Evolutionary conservation across 2,329 filamentous ascomycete genomes (phyloP).

Genomic region (Talaromyces pinophilus): DNA sequence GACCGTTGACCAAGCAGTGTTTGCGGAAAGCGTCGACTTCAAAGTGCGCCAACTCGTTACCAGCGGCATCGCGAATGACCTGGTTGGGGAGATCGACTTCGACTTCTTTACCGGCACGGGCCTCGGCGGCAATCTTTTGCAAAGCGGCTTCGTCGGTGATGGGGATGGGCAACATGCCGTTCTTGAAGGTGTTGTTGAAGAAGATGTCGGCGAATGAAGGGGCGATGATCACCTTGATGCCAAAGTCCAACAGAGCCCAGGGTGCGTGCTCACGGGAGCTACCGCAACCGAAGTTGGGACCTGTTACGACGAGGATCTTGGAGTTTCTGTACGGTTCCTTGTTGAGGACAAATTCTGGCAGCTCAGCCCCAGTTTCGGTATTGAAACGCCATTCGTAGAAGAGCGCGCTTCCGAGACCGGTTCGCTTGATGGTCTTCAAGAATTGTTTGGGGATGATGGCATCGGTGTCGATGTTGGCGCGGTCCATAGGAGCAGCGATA

Average conservation of each 20-base stretch:
- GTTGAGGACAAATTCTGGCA: constrained; percentile 85
- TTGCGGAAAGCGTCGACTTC: constrained; percentile 92
- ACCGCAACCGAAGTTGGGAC: constrained; percentile 93
- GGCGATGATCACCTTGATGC: constrained; percentile 90
- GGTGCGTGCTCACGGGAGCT: constrained; percentile 92
- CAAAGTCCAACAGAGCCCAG: constrained; percentile 95
- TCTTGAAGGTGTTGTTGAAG: constrained; percentile 99
- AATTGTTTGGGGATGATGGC: constrained; percentile 99
- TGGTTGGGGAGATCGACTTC: constrained; percentile 89
- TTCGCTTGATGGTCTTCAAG: constrained; percentile 98
- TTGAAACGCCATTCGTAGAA: constrained; percentile 85
- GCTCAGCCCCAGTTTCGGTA: constrained; percentile 66
- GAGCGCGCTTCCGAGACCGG: constrained; percentile 81
- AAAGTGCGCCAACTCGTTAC: constrained; percentile 74
- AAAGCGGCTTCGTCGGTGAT: constrained; percentile 69
- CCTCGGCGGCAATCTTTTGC: constrained; percentile 72
- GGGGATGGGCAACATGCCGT: constrained; percentile 90
- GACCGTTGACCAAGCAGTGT: constrained; percentile 88
- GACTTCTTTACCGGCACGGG: constrained; percentile 75
- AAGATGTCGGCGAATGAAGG: constrained; percentile 90
- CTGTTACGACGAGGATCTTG: constrained; percentile 90
- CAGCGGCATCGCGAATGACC: constrained; percentile 72
- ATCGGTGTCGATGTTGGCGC: constrained; percentile 94
- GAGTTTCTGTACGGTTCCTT: constrained; percentile 77
- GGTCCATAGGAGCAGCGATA: constrained; percentile 82